Evolutionary conservation across 441 rosid genomes (phyloP), one percentile per base, ranked within the genome.

Genomic region (Adansonia rubrostipa): DNA sequence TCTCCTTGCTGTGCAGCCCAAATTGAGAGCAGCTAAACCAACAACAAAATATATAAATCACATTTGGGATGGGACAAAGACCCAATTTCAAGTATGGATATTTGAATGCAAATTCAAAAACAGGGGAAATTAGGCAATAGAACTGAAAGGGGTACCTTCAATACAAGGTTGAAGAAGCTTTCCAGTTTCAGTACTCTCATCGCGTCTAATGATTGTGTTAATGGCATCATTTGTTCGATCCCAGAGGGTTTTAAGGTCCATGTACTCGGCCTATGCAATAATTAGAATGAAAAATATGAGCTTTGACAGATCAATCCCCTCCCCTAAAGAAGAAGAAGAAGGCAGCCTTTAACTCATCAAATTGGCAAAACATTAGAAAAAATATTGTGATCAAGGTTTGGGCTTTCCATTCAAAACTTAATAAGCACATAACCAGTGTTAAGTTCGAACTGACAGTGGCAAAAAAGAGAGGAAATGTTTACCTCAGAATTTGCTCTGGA

Each of bases 401-500:
- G 20, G 33, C 4, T 50, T 71, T 53, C 36, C 50, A 54, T 51
- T 72, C 3, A 5, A 73, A 63, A 62, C 4, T 14, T 28, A 22
- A 14, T 5, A 15, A 57, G 62, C 62, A 17, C 62, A 28, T 40
- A 71, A 1, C 42, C 44, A 71, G 60, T 48, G 56, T 5, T 53
- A 50, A 50, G 17, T 71, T 71, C 14, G 45, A 22, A 50, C 62
- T 7, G 3, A 11, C 2, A 50, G 78, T 7, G 42, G 58, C 60
- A 40, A 17, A 53, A 80, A 11, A 48, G 47, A 40, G 2, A 6
- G 24, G 19, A 64, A 48, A 62, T 17, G 14, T 53, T 22, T 77
- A 89, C 92, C 92, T 88, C 93, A 28, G 93, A 89, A 76, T 84
- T 89, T 86, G 93, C 93, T 76, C 88, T 89, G 70, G 91, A 89